phyloP scores from a whole-genome alignment of 2,329 filamentous ascomycete genomes.

The Pezicula neosporulosa region DNA sequence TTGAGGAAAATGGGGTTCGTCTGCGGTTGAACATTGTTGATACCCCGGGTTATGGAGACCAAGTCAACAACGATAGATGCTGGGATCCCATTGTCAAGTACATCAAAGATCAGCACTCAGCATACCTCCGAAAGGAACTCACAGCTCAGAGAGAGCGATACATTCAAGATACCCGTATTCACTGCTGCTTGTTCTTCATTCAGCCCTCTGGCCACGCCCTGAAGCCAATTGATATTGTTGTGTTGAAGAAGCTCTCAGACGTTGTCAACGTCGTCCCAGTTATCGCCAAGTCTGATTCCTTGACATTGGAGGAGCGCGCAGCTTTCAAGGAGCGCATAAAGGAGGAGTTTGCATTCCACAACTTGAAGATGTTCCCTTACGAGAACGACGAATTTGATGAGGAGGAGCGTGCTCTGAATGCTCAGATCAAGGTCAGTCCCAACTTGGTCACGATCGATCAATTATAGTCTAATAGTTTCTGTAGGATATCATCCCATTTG shows the following conservation, averaged over 20 bases:
- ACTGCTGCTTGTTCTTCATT: conserved; percentile 99
- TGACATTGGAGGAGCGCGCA: conserved; percentile 92
- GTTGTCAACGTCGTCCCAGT: conserved; percentile 99
- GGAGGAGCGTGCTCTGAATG: conserved; percentile 90
- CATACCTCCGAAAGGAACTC: conserved; percentile 98
- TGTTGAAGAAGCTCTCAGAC: conserved; percentile 98
- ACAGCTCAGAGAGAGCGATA: conserved; percentile 98
- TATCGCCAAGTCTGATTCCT: conserved; percentile 95
- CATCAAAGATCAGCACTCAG: conserved; percentile 99
- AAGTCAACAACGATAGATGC: conserved; percentile 99
- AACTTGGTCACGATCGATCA: background rate
- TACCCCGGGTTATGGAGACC: conserved; percentile 95
- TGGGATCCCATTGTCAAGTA: conserved; percentile 99
- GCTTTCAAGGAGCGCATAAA: conserved; percentile 99
- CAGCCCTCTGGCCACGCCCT: conserved; percentile 96
- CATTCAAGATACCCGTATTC: conserved; percentile 98
- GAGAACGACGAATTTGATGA: conserved; percentile 99
- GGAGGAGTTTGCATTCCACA: conserved; percentile 99
- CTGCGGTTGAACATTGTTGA: conserved; percentile 98
- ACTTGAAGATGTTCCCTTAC: conserved; percentile 99
- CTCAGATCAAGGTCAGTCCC: conserved; percentile 82
- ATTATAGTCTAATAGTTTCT: conserved; percentile 29
- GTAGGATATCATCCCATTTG: conserved; percentile 91
- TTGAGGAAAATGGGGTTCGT: conserved; percentile 98
- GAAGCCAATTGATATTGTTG: conserved; percentile 99